Base-by-base conservation (phyloP, 2,329 filamentous ascomycete genomes). In the Scolecobasidium constrictum region DNA sequence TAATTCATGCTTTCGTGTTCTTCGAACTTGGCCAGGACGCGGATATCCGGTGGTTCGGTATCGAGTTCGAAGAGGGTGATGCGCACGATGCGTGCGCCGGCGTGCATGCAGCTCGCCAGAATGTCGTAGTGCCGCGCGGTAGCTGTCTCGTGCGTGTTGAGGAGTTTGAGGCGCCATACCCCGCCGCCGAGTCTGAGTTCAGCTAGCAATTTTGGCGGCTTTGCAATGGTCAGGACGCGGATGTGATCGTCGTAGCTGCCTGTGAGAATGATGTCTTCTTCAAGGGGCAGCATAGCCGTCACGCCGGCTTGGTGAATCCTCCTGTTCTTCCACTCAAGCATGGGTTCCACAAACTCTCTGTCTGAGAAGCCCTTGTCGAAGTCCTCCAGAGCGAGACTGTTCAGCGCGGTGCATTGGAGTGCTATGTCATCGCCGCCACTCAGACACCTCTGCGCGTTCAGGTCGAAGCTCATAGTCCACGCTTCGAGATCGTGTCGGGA, bases 1-100 rank as follows among this genome's bases (percentile, higher is more conserved):
- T 96, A 96, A 54, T 94, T 94, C 86, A 95, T 94, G 58, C 86
- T 94, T 63, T 83, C 70, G 57, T 95, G 87, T 56, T 90, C 83
- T 51, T 86, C 82, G 54, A 94, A 94, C 41, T 71, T 73, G 0
- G 73, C 79, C 37, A 88, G 50, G 1, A 90, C 68, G 73, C 81
- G 86, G 44, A 63, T 46, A 48, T 60, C 57, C 1, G 61, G 52
- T 1, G 57, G 55, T 21, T 40, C 47, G 23, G 53, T 52, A 7
- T 7, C n/a, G n/a, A 9, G 9, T n/a, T 31, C n/a, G 9, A n/a
- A 7, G 9, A 31, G n/a, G 28, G 47, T 55, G 3, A 79, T 53
- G 46, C 61, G 60, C 3, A 81, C 56, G n/a, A 96, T 63, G 42
- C 81, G 75, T 7, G 77, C 72, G 1, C 92, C 92, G 2, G 83